Base-by-base conservation (phyloP, 2,329 filamentous ascomycete species). In the Fusarium newnesense region DNA sequence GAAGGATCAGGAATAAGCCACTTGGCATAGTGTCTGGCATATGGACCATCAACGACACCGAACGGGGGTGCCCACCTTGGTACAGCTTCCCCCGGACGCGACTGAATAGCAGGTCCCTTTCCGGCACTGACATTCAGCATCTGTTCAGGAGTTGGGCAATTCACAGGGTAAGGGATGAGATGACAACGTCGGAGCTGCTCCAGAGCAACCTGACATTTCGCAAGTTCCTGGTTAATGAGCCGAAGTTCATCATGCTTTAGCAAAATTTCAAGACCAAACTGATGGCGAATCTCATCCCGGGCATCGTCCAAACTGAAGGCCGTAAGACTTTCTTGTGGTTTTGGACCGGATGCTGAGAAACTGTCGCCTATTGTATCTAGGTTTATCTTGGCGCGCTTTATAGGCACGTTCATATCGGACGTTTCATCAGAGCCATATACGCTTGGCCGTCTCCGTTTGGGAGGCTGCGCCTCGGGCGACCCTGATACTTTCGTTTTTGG, bases 191-290 rank as follows among this genome's bases (percentile, higher is more conserved):
- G 93, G 72, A 99, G 86, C 84, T 98, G 96, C 84, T 99, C 96
- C 75, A 98, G 87, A 16, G 95, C 94, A 73, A 95, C 86, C 84
- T 98, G 95, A 80, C 95, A 98, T 85, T 98, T 98, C 74, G 94
- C 96, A 74, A 98, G 88, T 84, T 98, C 96, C 83, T 97, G 95
- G 80, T 98, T 94, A 81, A 98, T 97, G 75, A 97, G 87, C 64
- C 95, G 94, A 67, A 98, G 85, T 85, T 99, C 96, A 78, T 96
- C 91, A 83, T 99, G 96, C 86, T 98, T 98, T 80, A 97, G 85
- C 72, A 98, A 85, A 60, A 98, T 95, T 84, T 98, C 95, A 74
- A 96, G 89, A 78, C 95, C 94, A 81, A 98, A 92, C 83, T 98
- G 93, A 70, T 94, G 91, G 79, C 95, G 92, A 79, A 98, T 93